Evolutionary conservation across 768 basidiomycete genomes (phyloP), one percentile per base, ranked within the genome.

Genomic region (Agaricus subrufescens): DNA sequence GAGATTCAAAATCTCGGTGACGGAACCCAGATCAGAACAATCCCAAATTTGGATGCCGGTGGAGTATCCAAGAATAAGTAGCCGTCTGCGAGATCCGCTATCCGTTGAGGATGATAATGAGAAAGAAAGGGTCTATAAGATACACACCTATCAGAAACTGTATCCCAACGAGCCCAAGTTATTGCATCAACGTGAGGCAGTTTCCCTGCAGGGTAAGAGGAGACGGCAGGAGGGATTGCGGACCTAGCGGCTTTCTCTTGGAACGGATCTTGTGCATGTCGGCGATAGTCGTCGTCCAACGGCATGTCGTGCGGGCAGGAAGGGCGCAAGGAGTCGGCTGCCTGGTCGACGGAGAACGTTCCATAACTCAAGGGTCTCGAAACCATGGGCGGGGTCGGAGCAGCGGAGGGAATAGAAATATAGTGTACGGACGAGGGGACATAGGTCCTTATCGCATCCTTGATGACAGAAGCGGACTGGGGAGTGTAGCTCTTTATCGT

Each of bases 31-130:
- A 57, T 79, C 73, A 11, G 78, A 73, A 61, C 80, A 81, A 60
- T 86, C 84, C 84, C 85, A 87, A 19, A 85, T 71, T 63, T 85
- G 80, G 40, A 87, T 62, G 4, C 81, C 79, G 12, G 70, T 68
- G 7, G 63, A 58, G 64, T 82, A 84, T 1, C 73, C 78, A 5
- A 83, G 66, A 46, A 65, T 49, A 27, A 50, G 45, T 11, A 47
- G 23, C 19, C 40, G 57, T 5, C 46, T 52, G 42, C 15, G 3
- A 43, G 26, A 37, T 49, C 40, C 14, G 26, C 19, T 19, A 19
- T 19, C 19, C 19, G 19, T 19, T 19, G 23, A 38, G 26, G 25
- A 42, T 43, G 15, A 45, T 25, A 25, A 34, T 15, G 5, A 39
- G 25, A n/a, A 23, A 37, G 40, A 12, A 31, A 30, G 9, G 10